These are phyloP conservation scores for Paxillus involutus DNA, from an alignment of 768 basidiomycete species.

Conservation along the genomic window DNA sequence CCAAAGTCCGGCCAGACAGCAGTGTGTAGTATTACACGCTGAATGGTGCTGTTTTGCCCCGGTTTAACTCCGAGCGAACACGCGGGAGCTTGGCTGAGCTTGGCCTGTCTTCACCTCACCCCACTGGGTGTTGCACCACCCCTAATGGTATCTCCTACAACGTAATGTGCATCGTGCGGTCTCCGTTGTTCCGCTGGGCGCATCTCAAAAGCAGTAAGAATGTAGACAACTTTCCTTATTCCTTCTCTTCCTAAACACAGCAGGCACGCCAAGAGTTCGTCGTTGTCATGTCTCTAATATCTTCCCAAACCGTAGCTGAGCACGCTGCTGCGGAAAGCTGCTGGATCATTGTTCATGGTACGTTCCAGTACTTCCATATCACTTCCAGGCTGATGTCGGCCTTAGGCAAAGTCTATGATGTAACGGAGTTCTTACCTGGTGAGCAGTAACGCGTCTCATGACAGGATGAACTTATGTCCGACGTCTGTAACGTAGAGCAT, in stretches of 20 bases:
- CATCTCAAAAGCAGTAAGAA: conserved; percentile 10
- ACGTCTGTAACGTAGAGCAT: conserved; percentile 18
- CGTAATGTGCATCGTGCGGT: conserved; percentile 1
- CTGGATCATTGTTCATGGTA: conserved; percentile 78
- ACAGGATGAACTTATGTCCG: neutral
- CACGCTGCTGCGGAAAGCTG: conserved; percentile 56
- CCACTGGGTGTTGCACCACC: neutral
- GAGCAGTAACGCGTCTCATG: conserved; percentile 7
- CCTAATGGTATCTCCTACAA: neutral
- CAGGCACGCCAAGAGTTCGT: neutral
- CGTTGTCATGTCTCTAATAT: conserved; percentile 22
- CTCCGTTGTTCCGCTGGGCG: conserved; percentile 14
- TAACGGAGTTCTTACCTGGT: conserved; percentile 70
- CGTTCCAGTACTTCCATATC: neutral
- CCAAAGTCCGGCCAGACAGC: conserved; percentile 8
- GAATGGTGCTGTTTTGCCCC: conserved; percentile 2
- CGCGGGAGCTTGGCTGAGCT: too few relatives aligned
- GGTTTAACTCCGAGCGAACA: conserved; percentile 19
- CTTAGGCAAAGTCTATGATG: conserved; percentile 68
- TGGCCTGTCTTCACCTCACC: neutral
- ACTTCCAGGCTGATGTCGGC: neutral
- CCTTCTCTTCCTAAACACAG: neutral
- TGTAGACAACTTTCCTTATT: neutral
- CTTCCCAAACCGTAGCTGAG: conserved; percentile 44
- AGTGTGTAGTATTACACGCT: neutral